These are phyloP conservation scores for Calonectria leucothoes DNA, from an alignment of 2,329 filamentous ascomycete genomes.

Conservation along the genomic window DNA sequence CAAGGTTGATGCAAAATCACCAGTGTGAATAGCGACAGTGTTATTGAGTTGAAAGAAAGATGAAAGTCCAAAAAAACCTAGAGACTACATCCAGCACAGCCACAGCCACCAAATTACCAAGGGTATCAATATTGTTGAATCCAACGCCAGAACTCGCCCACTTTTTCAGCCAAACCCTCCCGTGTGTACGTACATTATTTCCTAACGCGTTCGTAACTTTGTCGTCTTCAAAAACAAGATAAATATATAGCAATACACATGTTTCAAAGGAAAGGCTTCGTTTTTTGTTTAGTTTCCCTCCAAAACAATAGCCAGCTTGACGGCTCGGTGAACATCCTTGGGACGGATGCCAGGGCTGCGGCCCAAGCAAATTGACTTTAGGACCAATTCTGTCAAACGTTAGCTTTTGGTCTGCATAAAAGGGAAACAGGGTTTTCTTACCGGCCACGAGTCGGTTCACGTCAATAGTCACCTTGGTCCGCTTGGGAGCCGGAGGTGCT, in stretches of 20 bases:
- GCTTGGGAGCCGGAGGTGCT: constrained; percentile 37
- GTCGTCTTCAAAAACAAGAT: background rate
- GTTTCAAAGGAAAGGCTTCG: background rate
- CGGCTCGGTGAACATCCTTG: constrained; percentile 49
- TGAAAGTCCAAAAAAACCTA: too few relatives aligned
- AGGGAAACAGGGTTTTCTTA: constrained; percentile 30
- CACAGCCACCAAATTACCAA: background rate
- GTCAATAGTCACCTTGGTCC: constrained; percentile 49
- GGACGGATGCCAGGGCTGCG: constrained; percentile 52
- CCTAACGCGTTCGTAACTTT: background rate
- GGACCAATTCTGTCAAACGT: constrained; percentile 48
- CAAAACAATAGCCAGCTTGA: constrained; percentile 34
- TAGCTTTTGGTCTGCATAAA: constrained; percentile 8
- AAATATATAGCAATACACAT: background rate
- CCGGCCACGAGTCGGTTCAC: constrained; percentile 49
- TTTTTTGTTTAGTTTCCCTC: background rate
- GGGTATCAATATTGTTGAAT: constrained; percentile 17
- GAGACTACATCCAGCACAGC: background rate
- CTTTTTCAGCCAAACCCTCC: background rate
- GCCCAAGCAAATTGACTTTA: constrained; percentile 52
- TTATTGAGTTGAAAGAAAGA: background rate
- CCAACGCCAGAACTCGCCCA: constrained; percentile 3
- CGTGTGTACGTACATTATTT: background rate
- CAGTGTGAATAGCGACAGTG: background rate
- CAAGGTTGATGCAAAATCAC: background rate